Evolutionary conservation across 108 stramenopile genomes (phyloP).

Genomic region (Mediolabrus comicus): DNA sequence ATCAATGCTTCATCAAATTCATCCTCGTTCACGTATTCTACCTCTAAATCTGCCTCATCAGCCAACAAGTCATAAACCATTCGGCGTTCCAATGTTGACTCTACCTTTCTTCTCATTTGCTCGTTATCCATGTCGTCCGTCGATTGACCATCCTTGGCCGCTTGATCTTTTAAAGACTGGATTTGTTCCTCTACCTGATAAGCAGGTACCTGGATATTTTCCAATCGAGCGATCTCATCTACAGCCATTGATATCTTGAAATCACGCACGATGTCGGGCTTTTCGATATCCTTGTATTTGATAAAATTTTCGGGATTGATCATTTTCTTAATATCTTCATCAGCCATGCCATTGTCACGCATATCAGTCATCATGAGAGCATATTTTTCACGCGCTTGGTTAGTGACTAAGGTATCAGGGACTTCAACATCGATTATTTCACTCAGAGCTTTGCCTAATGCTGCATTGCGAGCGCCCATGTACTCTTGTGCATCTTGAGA

Average conservation of each 20-base stretch:
- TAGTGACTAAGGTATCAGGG: conserved; percentile 89
- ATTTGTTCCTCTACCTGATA: conserved; percentile 87
- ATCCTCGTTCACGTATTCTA: conserved; percentile 63
- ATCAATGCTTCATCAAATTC: conserved; percentile 77
- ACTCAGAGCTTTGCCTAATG: conserved; percentile 73
- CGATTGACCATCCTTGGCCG: conserved; percentile 40
- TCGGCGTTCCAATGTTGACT: conserved; percentile 74
- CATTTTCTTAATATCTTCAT: conserved; percentile 90
- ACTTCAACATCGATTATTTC: conserved; percentile 77
- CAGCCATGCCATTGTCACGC: conserved; percentile 83
- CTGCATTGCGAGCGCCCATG: conserved; percentile 76
- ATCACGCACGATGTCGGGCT: conserved; percentile 72
- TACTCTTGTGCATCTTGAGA: conserved; percentile 84
- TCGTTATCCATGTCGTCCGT: conserved; percentile 73
- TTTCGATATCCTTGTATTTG: conserved; percentile 92
- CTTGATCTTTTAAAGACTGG: conserved; percentile 72
- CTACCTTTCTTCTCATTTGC: conserved; percentile 68
- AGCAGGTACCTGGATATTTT: conserved; percentile 75
- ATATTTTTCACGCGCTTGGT: conserved; percentile 93
- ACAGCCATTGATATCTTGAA: conserved; percentile 86
- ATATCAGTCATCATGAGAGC: conserved; percentile 96
- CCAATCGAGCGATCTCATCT: conserved; percentile 82
- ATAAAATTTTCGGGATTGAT: conserved; percentile 91
- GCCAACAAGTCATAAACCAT: conserved; percentile 84
- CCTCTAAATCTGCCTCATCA: conserved; percentile 71